Evolutionary conservation across 768 basidiomycete genomes (phyloP).

Genomic region (Boletus reticulatus): DNA sequence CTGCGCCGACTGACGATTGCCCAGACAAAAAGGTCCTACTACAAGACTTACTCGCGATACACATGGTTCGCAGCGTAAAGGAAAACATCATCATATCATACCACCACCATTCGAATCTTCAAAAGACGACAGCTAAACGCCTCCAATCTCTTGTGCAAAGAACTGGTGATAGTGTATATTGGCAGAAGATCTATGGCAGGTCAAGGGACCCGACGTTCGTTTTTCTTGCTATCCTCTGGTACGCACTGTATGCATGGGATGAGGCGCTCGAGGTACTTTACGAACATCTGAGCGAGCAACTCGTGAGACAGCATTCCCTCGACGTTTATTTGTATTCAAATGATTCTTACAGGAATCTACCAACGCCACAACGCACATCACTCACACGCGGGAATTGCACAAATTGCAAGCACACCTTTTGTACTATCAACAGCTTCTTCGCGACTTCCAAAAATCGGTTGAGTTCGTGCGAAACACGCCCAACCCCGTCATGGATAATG

Average conservation of each 20-base stretch:
- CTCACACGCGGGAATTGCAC: constrained; percentile 52
- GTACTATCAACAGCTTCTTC: constrained; percentile 52
- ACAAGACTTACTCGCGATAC: constrained; percentile 38
- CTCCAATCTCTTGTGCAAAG: constrained; percentile 32
- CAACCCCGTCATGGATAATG: constrained; percentile 45
- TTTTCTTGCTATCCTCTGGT: constrained; percentile 49
- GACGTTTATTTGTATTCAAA: background rate
- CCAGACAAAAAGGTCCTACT: constrained; percentile 26
- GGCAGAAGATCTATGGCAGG: constrained; percentile 32
- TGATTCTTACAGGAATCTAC: constrained; percentile 39
- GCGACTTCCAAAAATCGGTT: constrained; percentile 53
- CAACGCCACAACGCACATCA: constrained; percentile 37
- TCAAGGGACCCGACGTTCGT: constrained; percentile 34
- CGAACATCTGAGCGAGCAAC: constrained; percentile 41
- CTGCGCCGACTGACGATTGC: background rate
- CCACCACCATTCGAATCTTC: constrained; percentile 26
- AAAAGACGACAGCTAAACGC: constrained; percentile 27
- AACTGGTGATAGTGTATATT: constrained; percentile 37
- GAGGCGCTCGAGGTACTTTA: constrained; percentile 54
- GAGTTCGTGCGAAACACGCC: constrained; percentile 47
- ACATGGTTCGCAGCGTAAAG: constrained; percentile 33
- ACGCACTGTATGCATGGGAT: constrained; percentile 61
- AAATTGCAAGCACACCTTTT: constrained; percentile 56
- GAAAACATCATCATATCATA: constrained; percentile 36
- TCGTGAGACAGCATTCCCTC: constrained; percentile 33